Base-by-base conservation (phyloP, 73 alveolate genomes). In the Paramecium bursaria region DNA sequence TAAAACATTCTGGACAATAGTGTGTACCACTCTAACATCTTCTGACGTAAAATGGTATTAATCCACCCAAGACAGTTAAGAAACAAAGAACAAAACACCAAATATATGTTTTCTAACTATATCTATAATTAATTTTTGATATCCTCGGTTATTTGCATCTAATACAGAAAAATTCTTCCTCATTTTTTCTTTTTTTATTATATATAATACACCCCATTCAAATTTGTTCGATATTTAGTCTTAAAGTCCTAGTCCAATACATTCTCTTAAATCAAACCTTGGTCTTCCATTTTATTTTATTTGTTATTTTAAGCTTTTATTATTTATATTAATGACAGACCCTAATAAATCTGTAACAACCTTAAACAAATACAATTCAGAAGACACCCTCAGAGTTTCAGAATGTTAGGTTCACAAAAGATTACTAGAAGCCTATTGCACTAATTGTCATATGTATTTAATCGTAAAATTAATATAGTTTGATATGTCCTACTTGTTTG, bases 401-500 rank as follows among this genome's bases (percentile, higher is more conserved):
- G 82, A 67, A 3, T 67, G 82, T 15, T 21, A 33, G 1, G 2
- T 15, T 17, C 82, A 67, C 44, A 67, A 67, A 42, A 67, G 82
- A 67, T 15, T 25, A 42, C 13, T 67, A 14, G 82, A 67, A 67
- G 82, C 82, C 6, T 67, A 39, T 10, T 67, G 82, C 10, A 33
- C 60, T 42, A 17, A 25, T 39, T 67, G 82, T 42, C 53, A 67
- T 35, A 47, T 67, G 82, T 67, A 67, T 35, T 35, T 2, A 39
- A 11, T 7, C 5, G 11, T 39, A 39, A 21, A 15, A 54, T 33
- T 54, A 21, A 15, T 22, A 5, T 75, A 79, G 89, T 3, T 61
- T 79, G 27, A 79, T 79, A 6, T 79, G 89, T 46, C 89, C 89
- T 3, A 53, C 89, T 33, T 79, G 89, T 46, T 54, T 79, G 17